A percentile compares a stretch with the other conserved stretches of the same genome.
Conservation (phyloP, 1,284 basidiomycete genomes). For the Pseudozyma tsukubaensis region DNA sequence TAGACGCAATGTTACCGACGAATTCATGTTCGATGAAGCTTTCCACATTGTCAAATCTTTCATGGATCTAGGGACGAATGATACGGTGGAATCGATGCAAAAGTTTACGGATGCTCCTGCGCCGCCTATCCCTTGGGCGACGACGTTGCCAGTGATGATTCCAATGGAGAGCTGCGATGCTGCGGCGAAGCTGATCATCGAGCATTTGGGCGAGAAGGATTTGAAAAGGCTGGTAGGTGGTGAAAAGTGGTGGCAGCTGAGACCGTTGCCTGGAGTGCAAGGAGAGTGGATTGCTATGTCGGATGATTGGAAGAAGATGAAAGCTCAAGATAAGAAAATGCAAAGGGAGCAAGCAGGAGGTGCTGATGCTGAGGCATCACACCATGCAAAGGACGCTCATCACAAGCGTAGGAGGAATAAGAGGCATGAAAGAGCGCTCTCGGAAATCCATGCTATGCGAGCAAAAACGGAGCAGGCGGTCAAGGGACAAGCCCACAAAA, state of each 20-base stretch:
- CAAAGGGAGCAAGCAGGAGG: slow-evolving; percentile 8
- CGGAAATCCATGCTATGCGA: slow-evolving; percentile 39
- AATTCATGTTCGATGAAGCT: slow-evolving; percentile 57
- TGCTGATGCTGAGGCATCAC: neutral
- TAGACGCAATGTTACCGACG: slow-evolving; percentile 39
- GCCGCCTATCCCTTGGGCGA: slow-evolving; percentile 81
- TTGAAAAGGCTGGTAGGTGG: slow-evolving; percentile 83
- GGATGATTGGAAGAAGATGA: slow-evolving; percentile 69
- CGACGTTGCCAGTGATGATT: slow-evolving; percentile 79
- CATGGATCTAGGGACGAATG: slow-evolving; percentile 61
- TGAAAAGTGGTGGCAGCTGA: slow-evolving; percentile 89
- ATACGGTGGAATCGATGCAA: slow-evolving; percentile 67
- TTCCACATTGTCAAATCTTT: slow-evolving; percentile 58
- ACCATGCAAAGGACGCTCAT: slow-evolving; percentile 7
- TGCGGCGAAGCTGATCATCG: slow-evolving; percentile 81
- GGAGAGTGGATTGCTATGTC: slow-evolving; percentile 85
- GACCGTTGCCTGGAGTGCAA: slow-evolving; percentile 76
- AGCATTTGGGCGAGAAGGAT: slow-evolving; percentile 85
- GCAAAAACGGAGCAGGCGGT: slow-evolving; percentile 24
- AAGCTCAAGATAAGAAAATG: slow-evolving; percentile 59
- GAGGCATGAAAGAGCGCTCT: slow-evolving; percentile 33
- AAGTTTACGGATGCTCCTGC: slow-evolving; percentile 77
- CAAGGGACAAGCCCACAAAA: slow-evolving; percentile 32
- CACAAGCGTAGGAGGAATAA: slow-evolving; percentile 25
- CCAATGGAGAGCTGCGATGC: slow-evolving; percentile 76